phyloP scores from a whole-genome alignment of 495 filamentous ascomycete genomes.

The Pseudoneurospora amorphoporcata region DNA sequence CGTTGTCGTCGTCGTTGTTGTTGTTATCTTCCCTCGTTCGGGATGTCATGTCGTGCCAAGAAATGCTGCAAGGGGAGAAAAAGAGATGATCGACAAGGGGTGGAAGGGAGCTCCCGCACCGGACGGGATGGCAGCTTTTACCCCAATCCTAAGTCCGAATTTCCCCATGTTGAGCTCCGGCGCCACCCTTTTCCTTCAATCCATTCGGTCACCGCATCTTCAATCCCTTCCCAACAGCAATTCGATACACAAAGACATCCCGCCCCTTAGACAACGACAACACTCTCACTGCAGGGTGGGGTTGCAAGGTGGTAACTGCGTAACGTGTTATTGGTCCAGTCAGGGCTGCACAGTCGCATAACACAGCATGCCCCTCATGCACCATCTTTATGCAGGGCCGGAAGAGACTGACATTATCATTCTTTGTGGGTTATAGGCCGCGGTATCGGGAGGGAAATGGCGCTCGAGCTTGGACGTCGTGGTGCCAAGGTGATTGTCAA shows the following conservation, averaged over 20 bases:
- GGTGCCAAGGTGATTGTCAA: constrained; percentile 72
- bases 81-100: not conserved
- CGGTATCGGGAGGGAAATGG: constrained; percentile 68
- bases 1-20: not conserved
- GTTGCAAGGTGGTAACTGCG: not conserved
- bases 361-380: not conserved
- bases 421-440: constrained; percentile 33
- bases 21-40: not conserved
- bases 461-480: constrained; percentile 63
- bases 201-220: not conserved
- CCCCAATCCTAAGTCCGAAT: constrained; percentile 33
- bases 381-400: not conserved
- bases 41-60: not conserved
- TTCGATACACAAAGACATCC: not conserved
- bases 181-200: not conserved
- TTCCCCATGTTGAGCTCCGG: not conserved
- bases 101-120: not conserved
- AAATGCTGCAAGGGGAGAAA: not conserved
- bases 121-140: constrained; percentile 16
- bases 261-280: not conserved
- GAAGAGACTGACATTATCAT: not conserved
- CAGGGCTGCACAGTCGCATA: not conserved
- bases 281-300: not conserved
- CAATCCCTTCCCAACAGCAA: not conserved
- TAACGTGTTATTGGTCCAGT: not conserved